Evolutionary conservation across 192 early-diverging fungal species (phyloP).

Genomic region (Pilobolus umbonatus): DNA sequence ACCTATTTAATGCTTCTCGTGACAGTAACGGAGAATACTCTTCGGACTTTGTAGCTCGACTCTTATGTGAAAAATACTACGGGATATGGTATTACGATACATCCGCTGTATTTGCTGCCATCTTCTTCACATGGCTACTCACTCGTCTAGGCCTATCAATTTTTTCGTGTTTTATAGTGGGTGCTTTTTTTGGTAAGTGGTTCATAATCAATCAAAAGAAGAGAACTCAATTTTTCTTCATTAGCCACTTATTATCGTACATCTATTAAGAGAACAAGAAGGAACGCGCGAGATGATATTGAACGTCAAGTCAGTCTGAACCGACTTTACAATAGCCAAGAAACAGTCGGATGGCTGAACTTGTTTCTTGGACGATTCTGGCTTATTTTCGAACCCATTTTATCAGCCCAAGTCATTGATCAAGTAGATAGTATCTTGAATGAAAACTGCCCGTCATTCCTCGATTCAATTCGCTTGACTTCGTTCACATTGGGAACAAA

Average conservation of each 20-base stretch:
- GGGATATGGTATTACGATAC: slow-evolving; percentile 35
- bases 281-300: slow-evolving; percentile 65
- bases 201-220: neutral
- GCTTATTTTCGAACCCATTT: slow-evolving; percentile 86
- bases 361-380: slow-evolving; percentile 77
- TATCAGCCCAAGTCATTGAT: slow-evolving; percentile 68
- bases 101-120: slow-evolving; percentile 14
- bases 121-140: slow-evolving; percentile 28
- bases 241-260: slow-evolving; percentile 67
- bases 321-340: slow-evolving; percentile 42
- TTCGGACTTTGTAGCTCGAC: slow-evolving; percentile 25
- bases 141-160: slow-evolving; percentile 24
- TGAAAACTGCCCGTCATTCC: slow-evolving; percentile 69
- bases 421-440: slow-evolving; percentile 68
- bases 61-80: slow-evolving; percentile 32
- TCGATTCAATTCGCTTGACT: slow-evolving; percentile 70
- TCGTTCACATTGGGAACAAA: slow-evolving; percentile 78
- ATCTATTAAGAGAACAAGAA: slow-evolving; percentile 64
- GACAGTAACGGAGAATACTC: slow-evolving; percentile 1
- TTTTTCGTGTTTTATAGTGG: slow-evolving; percentile 30
- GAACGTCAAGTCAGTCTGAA: slow-evolving; percentile 55
- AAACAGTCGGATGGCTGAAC: slow-evolving; percentile 87
- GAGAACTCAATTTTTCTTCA: slow-evolving; percentile 3
- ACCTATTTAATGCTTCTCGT: slow-evolving; percentile 3
- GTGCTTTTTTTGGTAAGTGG: slow-evolving; percentile 33